Percentiles rank a stretch among this genome's conserved stretches.
These are phyloP conservation scores for Mrakia blollopis DNA, from an alignment of 768 basidiomycete species.

Conservation along the genomic window DNA sequence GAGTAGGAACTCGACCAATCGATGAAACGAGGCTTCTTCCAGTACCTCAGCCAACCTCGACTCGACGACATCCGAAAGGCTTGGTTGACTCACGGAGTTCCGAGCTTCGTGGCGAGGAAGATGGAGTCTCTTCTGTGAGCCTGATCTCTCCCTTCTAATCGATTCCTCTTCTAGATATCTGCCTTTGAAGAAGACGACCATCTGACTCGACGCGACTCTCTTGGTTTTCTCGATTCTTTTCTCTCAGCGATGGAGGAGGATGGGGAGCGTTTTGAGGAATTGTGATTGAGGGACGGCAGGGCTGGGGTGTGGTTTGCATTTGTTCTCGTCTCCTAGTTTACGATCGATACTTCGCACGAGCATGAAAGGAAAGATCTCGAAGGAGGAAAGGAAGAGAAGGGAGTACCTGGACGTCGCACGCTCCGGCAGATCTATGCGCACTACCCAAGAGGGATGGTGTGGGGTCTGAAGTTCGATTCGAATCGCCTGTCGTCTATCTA, in stretches of 20 bases:
- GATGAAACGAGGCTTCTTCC: slow-evolving; percentile 74
- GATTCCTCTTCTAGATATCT: not conserved
- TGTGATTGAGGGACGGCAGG: not conserved
- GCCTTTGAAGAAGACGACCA: not conserved
- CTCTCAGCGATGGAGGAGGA: slow-evolving; percentile 14
- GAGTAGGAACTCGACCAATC: slow-evolving; percentile 31
- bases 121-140: slow-evolving; percentile 54
- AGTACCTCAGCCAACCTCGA: slow-evolving; percentile 74
- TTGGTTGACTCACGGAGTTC: slow-evolving; percentile 86
- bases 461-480: too few species aligned
- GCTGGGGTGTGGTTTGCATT: not conserved
- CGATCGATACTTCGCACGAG: not conserved
- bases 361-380: too few species aligned
- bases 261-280: slow-evolving; percentile 12
- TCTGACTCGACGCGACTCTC: not conserved
- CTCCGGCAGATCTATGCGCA: too few species aligned
- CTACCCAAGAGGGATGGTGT: too few species aligned
- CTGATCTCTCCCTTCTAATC: not conserved
- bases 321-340: not conserved
- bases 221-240: not conserved
- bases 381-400: too few species aligned
- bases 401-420: too few species aligned
- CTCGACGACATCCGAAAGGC: slow-evolving; percentile 84
- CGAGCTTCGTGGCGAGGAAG: slow-evolving; percentile 81
- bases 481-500: too few species aligned